Evolutionary conservation across 148 eudicot species (phyloP).

Genomic region (Beta vulgaris): DNA sequence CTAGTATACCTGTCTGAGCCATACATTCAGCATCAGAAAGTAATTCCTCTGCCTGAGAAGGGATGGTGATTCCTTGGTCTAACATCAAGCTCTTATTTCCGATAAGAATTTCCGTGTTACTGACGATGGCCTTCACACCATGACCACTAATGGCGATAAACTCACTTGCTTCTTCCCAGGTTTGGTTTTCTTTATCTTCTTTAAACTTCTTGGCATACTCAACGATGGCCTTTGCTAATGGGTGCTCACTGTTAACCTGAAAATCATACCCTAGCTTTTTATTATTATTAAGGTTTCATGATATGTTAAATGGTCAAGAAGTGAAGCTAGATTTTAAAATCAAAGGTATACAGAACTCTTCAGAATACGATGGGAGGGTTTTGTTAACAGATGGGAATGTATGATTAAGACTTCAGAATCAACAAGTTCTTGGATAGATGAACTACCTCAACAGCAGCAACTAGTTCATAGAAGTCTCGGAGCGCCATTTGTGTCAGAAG

Average conservation of each 20-base stretch:
- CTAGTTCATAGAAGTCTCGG: slow-evolving; percentile 63
- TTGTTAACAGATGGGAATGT: not conserved
- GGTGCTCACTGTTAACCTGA: slow-evolving; percentile 93
- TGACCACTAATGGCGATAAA: slow-evolving; percentile 74
- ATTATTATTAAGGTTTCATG: not conserved
- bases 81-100: slow-evolving; percentile 85
- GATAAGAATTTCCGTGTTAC: slow-evolving; percentile 55
- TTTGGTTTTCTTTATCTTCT: slow-evolving; percentile 50
- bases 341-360: too few relatives aligned
- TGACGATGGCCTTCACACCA: slow-evolving; percentile 71
- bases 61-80: slow-evolving; percentile 45
- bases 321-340: not conserved
- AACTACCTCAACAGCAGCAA: slow-evolving; percentile 90
- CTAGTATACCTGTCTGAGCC: slow-evolving; percentile 91
- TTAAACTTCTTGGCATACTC: slow-evolving; percentile 77
- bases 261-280: not conserved
- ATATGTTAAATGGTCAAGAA: not conserved
- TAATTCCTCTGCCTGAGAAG: slow-evolving; percentile 65
- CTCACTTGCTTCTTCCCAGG: slow-evolving; percentile 64
- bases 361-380: not conserved
- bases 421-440: not conserved
- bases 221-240: slow-evolving; percentile 82
- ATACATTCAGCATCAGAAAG: slow-evolving; percentile 63
- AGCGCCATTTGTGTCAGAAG: slow-evolving; percentile 69
- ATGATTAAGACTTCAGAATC: not conserved